These are phyloP conservation scores for Acer yangbiense DNA, from an alignment of 345 rosid species.

Conservation along the genomic window DNA sequence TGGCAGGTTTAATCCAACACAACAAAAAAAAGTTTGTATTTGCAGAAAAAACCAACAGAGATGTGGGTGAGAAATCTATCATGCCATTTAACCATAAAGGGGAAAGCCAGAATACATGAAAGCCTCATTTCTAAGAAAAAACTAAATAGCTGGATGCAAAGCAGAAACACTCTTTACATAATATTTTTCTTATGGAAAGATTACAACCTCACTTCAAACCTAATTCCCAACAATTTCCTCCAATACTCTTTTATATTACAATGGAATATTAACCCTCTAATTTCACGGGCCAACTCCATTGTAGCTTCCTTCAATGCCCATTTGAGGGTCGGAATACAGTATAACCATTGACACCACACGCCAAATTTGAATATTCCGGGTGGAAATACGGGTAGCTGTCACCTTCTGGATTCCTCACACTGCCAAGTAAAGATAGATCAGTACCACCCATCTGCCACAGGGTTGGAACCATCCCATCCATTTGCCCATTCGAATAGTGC, in stretches of 20 bases:
- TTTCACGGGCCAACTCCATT: slow-evolving; percentile 19
- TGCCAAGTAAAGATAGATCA: slow-evolving; percentile 55
- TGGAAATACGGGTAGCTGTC: slow-evolving; percentile 50
- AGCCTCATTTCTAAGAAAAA: slow-evolving; percentile 22
- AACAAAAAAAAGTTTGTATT: no score
- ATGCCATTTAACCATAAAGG: slow-evolving; percentile 16
- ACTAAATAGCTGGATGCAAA: slow-evolving; percentile 33
- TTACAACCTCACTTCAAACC: slow-evolving; percentile 58
- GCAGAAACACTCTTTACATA: slow-evolving; percentile 52
- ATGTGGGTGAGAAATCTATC: no score
- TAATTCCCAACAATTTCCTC: slow-evolving; percentile 42
- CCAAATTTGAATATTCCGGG: slow-evolving; percentile 54
- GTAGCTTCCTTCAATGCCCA: slow-evolving; percentile 51
- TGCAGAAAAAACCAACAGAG: no score
- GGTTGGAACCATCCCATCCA: slow-evolving; percentile 52
- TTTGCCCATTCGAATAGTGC: slow-evolving; percentile 54
- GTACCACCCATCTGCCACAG: slow-evolving; percentile 69
- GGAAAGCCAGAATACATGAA: slow-evolving; percentile 9
- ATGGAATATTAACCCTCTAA: slow-evolving; percentile 24
- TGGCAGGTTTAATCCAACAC: no score
- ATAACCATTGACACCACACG: slow-evolving; percentile 63
- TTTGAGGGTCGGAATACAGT: slow-evolving; percentile 72
- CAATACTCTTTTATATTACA: slow-evolving; percentile 31
- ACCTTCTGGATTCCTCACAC: slow-evolving; percentile 55
- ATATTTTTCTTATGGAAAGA: slow-evolving; percentile 46